These are phyloP conservation scores for Clonostachys rhizophaga DNA, from an alignment of 2,329 filamentous ascomycete genomes.

Conservation along the genomic window DNA sequence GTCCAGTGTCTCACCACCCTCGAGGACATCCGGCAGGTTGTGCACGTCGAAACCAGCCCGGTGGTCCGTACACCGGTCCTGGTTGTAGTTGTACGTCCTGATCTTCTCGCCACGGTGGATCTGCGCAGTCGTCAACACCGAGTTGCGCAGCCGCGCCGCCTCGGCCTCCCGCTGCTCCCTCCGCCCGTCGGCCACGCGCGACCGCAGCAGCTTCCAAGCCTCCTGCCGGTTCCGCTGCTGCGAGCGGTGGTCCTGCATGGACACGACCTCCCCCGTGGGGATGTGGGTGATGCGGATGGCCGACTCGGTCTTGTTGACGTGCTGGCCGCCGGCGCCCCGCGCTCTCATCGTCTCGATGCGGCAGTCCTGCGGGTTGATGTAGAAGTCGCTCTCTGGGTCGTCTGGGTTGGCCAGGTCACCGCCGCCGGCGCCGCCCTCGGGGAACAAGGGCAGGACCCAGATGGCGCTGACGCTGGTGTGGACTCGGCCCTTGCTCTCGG, in stretches of 20 bases:
- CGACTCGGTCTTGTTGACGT: conserved; percentile 98
- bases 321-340: conserved; percentile 87
- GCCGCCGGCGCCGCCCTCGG: conserved; percentile 46
- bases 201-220: conserved; percentile 81
- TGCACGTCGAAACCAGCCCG: conserved; percentile 75
- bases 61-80: conserved; percentile 83
- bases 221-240: conserved; percentile 85
- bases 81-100: conserved; percentile 78
- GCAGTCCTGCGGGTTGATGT: conserved; percentile 80
- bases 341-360: conserved; percentile 86
- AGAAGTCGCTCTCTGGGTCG: conserved; percentile 88
- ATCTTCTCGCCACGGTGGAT: conserved; percentile 94
- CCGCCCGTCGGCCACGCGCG: conserved; percentile 73
- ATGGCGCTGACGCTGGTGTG: conserved; percentile 93
- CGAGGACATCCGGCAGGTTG: conserved; percentile 75
- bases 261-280: conserved; percentile 80
- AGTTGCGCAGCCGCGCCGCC: conserved; percentile 67
- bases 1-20: conserved; percentile 66
- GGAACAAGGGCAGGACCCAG: conserved; percentile 84
- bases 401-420: conserved; percentile 51
- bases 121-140: conserved; percentile 72
- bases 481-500: conserved; percentile 84
- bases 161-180: conserved; percentile 83
- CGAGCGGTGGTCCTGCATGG: conserved; percentile 88
- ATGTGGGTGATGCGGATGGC: conserved; percentile 89